phyloP scores from a whole-genome alignment of 106 monocot genomes.

The Triglochin maritima region DNA sequence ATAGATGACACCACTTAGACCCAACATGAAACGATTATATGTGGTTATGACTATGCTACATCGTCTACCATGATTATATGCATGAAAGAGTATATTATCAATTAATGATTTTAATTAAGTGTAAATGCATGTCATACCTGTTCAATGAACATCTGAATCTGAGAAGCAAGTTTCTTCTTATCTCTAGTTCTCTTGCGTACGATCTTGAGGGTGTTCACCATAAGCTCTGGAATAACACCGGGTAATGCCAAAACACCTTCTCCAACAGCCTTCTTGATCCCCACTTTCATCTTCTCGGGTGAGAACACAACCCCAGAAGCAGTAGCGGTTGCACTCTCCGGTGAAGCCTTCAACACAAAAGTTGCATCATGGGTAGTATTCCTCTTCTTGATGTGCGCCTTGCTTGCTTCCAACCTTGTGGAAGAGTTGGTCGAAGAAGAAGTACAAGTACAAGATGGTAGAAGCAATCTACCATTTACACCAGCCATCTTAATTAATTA shows the following conservation, averaged over 20 bases:
- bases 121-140: background rate
- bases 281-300: background rate
- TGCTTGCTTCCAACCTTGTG: no score
- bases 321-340: no score
- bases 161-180: background rate
- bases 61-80: no score
- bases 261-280: background rate
- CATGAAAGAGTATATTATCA: background rate
- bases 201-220: background rate
- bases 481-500: no score
- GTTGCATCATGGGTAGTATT: no score
- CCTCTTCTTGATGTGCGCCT: no score
- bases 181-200: background rate
- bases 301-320: background rate
- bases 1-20: background rate
- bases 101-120: background rate
- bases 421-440: no score
- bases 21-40: no score
- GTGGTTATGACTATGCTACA: no score
- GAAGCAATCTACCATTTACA: no score
- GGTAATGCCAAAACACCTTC: background rate
- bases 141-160: constrained; percentile 5
- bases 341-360: no score
- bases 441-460: no score
- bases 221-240: background rate